These are phyloP conservation scores for Physcomitrellopsis africana DNA, from an alignment of 225 moss, liverwort and hornwort species.

Conservation along the genomic window DNA sequence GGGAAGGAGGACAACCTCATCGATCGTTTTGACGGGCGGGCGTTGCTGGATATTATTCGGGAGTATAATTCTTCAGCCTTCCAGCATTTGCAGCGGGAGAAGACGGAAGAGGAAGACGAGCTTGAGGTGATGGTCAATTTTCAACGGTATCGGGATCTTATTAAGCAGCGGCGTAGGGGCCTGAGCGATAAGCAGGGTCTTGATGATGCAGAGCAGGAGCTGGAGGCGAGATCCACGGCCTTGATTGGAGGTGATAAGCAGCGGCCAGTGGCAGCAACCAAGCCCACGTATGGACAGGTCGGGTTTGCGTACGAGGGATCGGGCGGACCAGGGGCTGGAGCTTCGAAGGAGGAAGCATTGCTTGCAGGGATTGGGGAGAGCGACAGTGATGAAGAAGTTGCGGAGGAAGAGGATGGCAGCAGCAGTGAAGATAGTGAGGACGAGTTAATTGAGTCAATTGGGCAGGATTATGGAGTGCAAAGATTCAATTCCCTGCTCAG, in stretches of 20 bases:
- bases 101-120: slow-evolving; percentile 97
- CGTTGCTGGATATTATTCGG: slow-evolving; percentile 84
- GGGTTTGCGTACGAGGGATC: slow-evolving; percentile 87
- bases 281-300: slow-evolving; percentile 90
- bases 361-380: slow-evolving; percentile 58
- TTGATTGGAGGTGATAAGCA: slow-evolving; percentile 66
- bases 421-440: slow-evolving; percentile 99
- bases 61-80: slow-evolving; percentile 62
- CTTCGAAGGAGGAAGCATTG: slow-evolving; percentile 56
- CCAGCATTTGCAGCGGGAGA: slow-evolving; percentile 60
- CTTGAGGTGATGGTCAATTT: slow-evolving; percentile 99
- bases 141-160: slow-evolving; percentile 94
- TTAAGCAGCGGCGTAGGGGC: slow-evolving; percentile 96
- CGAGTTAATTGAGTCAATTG: slow-evolving; percentile 94
- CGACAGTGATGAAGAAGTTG: slow-evolving; percentile 80
- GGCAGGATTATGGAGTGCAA: slow-evolving; percentile 88
- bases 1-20: slow-evolving; percentile 88
- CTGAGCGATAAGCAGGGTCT: slow-evolving; percentile 94
- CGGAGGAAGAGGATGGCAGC: slow-evolving; percentile 81
- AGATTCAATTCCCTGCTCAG: slow-evolving; percentile 83
- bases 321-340: slow-evolving; percentile 37
- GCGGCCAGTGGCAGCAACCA: slow-evolving; percentile 42
- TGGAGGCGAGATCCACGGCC: slow-evolving; percentile 81
- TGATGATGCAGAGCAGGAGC: slow-evolving; percentile 94
- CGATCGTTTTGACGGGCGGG: slow-evolving; percentile 96